phyloP scores from a whole-genome alignment of 768 basidiomycete species.

The Kwoniella dendrophila region DNA sequence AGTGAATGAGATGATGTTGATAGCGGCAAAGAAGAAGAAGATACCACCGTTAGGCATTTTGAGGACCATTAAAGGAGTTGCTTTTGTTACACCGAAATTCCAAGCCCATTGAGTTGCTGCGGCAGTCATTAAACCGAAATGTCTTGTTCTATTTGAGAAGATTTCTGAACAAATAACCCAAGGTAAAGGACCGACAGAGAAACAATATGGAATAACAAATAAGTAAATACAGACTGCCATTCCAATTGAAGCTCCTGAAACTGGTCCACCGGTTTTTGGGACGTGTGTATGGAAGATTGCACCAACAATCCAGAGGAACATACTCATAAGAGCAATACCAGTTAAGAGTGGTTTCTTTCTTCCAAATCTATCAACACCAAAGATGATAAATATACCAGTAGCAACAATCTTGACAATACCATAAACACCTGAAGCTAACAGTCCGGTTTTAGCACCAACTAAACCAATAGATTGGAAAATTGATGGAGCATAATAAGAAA shows the following conservation, averaged over 20 bases:
- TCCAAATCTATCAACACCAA: constrained; percentile 56
- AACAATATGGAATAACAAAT: constrained; percentile 83
- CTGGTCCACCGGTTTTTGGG: constrained; percentile 51
- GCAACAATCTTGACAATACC: constrained; percentile 58
- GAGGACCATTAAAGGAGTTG: constrained; percentile 48
- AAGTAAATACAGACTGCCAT: constrained; percentile 78
- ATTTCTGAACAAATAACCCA: constrained; percentile 77
- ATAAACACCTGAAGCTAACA: constrained; percentile 57
- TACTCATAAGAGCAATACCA: constrained; percentile 76
- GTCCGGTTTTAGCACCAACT: constrained; percentile 47
- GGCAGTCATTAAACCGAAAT: constrained; percentile 75
- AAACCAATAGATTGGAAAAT: constrained; percentile 53
- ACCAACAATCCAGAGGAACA: constrained; percentile 78
- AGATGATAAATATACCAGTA: constrained; percentile 55
- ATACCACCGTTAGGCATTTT: constrained; percentile 44
- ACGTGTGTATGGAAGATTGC: constrained; percentile 77
- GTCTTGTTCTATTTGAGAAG: constrained; percentile 80
- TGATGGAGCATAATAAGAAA: constrained; percentile 58
- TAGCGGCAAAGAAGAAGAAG: constrained; percentile 51
- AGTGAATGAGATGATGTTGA: constrained; percentile 38
- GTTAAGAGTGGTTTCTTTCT: constrained; percentile 63
- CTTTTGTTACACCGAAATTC: constrained; percentile 44
- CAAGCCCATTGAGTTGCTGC: constrained; percentile 68
- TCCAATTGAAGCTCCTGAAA: constrained; percentile 63
- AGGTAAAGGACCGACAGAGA: constrained; percentile 76